These are phyloP conservation scores for Purpureocillium takamizusanense DNA, from an alignment of 2,329 filamentous ascomycete species.

Conservation along the genomic window DNA sequence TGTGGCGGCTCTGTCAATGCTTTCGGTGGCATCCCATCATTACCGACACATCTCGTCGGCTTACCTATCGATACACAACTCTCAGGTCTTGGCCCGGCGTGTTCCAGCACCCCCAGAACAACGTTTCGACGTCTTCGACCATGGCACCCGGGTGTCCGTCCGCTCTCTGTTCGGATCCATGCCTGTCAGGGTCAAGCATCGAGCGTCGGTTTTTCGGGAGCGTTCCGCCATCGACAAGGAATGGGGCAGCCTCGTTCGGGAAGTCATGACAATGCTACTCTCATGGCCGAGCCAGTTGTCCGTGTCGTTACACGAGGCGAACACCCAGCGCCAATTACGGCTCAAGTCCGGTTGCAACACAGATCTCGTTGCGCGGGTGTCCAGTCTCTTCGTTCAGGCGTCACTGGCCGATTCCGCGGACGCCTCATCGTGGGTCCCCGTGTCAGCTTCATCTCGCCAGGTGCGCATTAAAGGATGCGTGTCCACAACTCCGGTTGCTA, in stretches of 20 bases:
- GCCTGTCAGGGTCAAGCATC: slow-evolving; percentile 81
- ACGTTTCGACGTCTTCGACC: slow-evolving; percentile 40
- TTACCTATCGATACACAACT: slow-evolving; percentile 61
- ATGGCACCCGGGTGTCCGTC: slow-evolving; percentile 70
- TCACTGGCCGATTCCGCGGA: slow-evolving; percentile 47
- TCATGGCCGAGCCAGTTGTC: slow-evolving; percentile 52
- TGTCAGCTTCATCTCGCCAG: slow-evolving; percentile 55
- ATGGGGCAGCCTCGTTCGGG: slow-evolving; percentile 54
- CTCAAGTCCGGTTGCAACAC: slow-evolving; percentile 20
- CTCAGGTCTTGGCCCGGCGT: slow-evolving; percentile 54
- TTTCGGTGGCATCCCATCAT: slow-evolving; percentile 69
- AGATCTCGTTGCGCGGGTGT: slow-evolving; percentile 15
- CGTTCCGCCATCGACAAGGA: slow-evolving; percentile 46
- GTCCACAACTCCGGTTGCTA: slow-evolving; percentile 60
- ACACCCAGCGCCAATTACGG: slow-evolving; percentile 24
- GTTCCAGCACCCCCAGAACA: slow-evolving; percentile 52
- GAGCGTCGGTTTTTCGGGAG: slow-evolving; percentile 45
- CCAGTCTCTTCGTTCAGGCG: slow-evolving; percentile 56
- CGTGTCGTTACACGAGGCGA: slow-evolving; percentile 48
- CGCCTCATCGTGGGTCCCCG: slow-evolving; percentile 55
- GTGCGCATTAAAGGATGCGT: slow-evolving; percentile 63
- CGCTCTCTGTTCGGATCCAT: slow-evolving; percentile 81
- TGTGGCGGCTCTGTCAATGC: slow-evolving; percentile 63
- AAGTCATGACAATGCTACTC: slow-evolving; percentile 57
- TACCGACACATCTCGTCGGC: slow-evolving; percentile 50